These are phyloP conservation scores for Penicillium paxilli DNA, from an alignment of 495 filamentous ascomycete genomes.

Conservation along the genomic window DNA sequence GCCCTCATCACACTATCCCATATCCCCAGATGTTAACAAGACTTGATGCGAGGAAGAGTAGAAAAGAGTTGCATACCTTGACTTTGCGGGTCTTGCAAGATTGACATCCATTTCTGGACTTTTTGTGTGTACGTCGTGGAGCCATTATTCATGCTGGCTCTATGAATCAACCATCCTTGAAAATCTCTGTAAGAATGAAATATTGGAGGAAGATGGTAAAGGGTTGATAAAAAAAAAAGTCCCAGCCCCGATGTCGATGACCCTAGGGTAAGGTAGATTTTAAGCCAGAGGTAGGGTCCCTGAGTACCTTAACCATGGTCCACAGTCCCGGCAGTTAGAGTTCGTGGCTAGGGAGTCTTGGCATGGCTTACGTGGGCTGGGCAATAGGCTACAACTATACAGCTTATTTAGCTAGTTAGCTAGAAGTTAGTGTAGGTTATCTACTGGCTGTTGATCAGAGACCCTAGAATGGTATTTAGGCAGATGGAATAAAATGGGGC, in stretches of 20 bases:
- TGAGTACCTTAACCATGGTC: too few relatives aligned
- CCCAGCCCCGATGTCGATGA: too few relatives aligned
- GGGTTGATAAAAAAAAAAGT: too few relatives aligned
- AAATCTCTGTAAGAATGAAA: not conserved
- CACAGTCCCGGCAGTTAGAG: too few relatives aligned
- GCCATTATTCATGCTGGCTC: not conserved
- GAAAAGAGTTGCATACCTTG: not conserved
- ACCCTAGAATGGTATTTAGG: too few relatives aligned
- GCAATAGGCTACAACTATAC: not conserved
- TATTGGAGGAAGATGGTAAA: too few relatives aligned
- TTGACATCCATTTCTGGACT: constrained; percentile 11
- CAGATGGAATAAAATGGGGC: too few relatives aligned
- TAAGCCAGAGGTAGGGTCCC: too few relatives aligned
- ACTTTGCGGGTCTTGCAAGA: constrained; percentile 11
- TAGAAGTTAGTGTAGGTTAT: too few relatives aligned
- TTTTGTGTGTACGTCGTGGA: constrained; percentile 6
- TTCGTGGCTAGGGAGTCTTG: not conserved
- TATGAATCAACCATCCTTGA: not conserved
- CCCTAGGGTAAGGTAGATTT: too few relatives aligned
- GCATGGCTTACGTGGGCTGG: not conserved
- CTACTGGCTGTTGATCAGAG: too few relatives aligned
- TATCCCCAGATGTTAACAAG: not conserved
- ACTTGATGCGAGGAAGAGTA: not conserved
- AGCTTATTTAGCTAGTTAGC: not conserved
- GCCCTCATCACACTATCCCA: constrained; percentile 13